Percentiles rank a stretch among this genome's conserved stretches.
Conservation (phyloP, 2,329 filamentous ascomycete genomes). For the Colletotrichum tofieldiae region DNA sequence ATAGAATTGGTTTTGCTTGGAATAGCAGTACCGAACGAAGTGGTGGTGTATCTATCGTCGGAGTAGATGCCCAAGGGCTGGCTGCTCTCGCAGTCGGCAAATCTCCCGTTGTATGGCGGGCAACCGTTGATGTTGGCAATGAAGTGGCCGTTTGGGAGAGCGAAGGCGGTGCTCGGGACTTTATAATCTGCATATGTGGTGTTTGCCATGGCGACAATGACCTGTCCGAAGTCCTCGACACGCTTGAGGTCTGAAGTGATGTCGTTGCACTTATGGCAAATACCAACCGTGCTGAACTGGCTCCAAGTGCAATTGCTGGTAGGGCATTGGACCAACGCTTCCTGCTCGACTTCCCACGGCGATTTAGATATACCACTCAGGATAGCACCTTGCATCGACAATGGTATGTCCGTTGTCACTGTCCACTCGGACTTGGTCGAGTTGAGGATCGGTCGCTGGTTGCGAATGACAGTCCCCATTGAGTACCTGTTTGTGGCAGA, state of each 20-base stretch:
- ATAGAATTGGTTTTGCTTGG: conserved; percentile 20
- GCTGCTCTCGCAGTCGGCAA: conserved; percentile 1
- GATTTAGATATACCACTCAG: conserved; percentile 27
- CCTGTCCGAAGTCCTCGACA: conserved; percentile 13
- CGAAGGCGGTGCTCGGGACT: neutral
- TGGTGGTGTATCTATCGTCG: neutral
- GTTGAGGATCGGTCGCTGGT: neutral
- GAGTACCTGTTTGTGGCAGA: neutral
- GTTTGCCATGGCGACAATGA: neutral
- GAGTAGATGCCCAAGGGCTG: neutral
- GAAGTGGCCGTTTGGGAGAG: conserved; percentile 25
- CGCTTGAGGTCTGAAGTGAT: conserved; percentile 39
- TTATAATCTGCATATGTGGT: neutral
- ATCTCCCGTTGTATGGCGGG: neutral
- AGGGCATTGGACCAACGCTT: conserved; percentile 37
- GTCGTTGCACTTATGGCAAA: conserved; percentile 44
- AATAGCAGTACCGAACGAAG: conserved; percentile 15
- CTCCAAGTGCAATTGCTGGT: conserved; percentile 44
- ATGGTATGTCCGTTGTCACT: neutral
- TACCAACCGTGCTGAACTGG: conserved; percentile 41
- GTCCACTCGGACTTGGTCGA: neutral
- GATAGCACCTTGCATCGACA: conserved; percentile 32
- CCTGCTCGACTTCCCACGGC: conserved; percentile 23
- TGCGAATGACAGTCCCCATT: neutral
- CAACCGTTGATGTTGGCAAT: conserved; percentile 29